Evolutionary conservation across 2,329 filamentous ascomycete genomes (phyloP), one percentile per base, ranked within the genome.

Genomic region (Sporothrix luriei): DNA sequence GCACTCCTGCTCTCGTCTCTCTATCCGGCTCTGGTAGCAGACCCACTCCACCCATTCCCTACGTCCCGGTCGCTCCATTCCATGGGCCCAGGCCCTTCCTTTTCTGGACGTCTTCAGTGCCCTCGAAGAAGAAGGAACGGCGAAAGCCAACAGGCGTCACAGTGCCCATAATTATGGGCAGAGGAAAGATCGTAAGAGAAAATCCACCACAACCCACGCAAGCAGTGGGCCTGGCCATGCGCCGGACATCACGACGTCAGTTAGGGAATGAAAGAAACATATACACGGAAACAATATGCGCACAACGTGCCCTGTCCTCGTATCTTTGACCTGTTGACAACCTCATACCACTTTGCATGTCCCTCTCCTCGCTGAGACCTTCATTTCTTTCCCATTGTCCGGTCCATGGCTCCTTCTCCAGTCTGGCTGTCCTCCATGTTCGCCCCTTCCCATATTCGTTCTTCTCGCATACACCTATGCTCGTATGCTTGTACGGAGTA

Each of bases 31-130:
- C 6, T 14, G 62, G 19, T 19, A 65, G 62, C 16, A 33, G 62
- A 65, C 46, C 62, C 62, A 65, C 62, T 49, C 62, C 26, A 21
- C 62, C 62, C 43, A 49, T 65, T 65, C 61, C 61, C 43, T 49
- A 29, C 24, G 61, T 65, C 61, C 26, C 46, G 46, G 46, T 64
- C 61, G 61, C 61, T 64, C 43, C 61, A 64, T 64, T 64, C 61
- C 61, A 49, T 49, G 38, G 61, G 61, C 61, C 33, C 43, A 29
- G 61, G 43, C 43, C 61, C 26, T 62, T 16, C 19, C 13, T 48
- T 52, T 19, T n/a, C 33, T 61, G 55, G 33, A 9, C n/a, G 26
- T 64, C 43, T 64, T 4, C 33, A 61, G 57, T 46, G 57, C 40
- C 59, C 11, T 46, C 40, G 6, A 21, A 24, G 43, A 43, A 13